Evolutionary conservation across 1,284 basidiomycete species (phyloP).

Genomic region (Puccinia novopanici): DNA sequence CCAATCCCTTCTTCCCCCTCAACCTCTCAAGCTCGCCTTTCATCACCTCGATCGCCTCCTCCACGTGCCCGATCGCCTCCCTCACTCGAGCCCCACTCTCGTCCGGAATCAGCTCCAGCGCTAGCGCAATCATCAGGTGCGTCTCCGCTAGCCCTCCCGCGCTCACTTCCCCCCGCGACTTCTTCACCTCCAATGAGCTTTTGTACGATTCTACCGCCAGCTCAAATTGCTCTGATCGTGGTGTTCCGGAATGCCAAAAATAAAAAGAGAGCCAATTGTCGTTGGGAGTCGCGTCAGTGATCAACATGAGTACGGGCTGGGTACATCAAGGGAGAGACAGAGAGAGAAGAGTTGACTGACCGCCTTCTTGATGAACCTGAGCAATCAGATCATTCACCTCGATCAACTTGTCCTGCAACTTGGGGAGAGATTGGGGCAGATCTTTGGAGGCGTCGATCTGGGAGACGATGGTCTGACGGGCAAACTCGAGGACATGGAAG

Average conservation of each 20-base stretch:
- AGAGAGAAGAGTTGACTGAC: neutral
- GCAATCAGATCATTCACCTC: slow-evolving; percentile 30
- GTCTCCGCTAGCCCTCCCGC: slow-evolving; percentile 23
- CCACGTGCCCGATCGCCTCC: slow-evolving; percentile 31
- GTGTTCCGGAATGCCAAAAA: neutral
- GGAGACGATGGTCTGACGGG: neutral
- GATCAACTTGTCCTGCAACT: slow-evolving; percentile 31
- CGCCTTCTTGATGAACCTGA: slow-evolving; percentile 44
- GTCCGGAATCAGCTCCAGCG: slow-evolving; percentile 27
- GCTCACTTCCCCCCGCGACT: neutral
- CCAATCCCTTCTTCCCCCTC: neutral
- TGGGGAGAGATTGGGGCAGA: neutral
- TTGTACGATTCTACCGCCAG: slow-evolving; percentile 34
- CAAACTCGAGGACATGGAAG: slow-evolving; percentile 30
- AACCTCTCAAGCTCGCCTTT: slow-evolving; percentile 14
- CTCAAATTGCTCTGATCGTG: slow-evolving; percentile 32
- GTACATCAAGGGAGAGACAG: neutral
- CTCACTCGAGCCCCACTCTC: neutral
- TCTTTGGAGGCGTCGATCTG: slow-evolving; percentile 1
- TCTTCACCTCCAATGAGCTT: slow-evolving; percentile 34
- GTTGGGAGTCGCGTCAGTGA: neutral
- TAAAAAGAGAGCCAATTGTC: too few relatives aligned
- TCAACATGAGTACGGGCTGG: neutral
- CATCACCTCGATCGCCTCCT: slow-evolving; percentile 36
- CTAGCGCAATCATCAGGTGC: slow-evolving; percentile 23